Evolutionary conservation across 2,329 filamentous ascomycete species (phyloP).

Genomic region (Trematosphaeria pertusa): DNA sequence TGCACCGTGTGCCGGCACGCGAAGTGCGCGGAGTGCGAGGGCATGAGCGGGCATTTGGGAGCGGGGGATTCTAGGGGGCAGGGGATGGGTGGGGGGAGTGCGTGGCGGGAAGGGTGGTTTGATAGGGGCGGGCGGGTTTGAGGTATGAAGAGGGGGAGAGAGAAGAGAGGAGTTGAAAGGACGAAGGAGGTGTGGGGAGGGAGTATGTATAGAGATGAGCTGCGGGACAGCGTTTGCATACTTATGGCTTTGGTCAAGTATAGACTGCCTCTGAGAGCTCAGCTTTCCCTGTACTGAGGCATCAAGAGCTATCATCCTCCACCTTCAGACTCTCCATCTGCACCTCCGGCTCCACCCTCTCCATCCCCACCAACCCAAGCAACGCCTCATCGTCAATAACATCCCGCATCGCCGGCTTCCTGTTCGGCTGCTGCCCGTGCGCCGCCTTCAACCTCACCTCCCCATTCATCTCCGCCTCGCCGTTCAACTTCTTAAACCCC

Average conservation of each 20-base stretch:
- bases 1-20: no score
- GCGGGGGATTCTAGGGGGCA: no score
- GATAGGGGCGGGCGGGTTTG: no score
- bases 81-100: no score
- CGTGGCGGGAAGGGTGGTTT: no score
- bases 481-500: constrained; percentile 37
- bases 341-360: constrained; percentile 11
- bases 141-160: no score
- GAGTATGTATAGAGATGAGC: no score
- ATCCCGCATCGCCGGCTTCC: constrained; percentile 33
- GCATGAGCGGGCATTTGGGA: no score
- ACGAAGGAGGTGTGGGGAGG: no score
- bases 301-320: constrained; percentile 32
- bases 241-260: not conserved
- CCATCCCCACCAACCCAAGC: constrained; percentile 35
- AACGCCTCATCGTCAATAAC: constrained; percentile 44
- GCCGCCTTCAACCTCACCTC: constrained; percentile 34
- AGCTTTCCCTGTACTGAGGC: not conserved
- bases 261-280: not conserved
- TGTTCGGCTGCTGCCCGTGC: constrained; percentile 39
- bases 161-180: no score
- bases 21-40: no score
- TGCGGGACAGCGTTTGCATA: not conserved
- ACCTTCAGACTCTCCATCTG: constrained; percentile 27
- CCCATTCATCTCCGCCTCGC: no score